A percentile compares a stretch with the other conserved stretches of the same genome.
Evolutionary conservation across 169 alveolate genomes (phyloP).

Genomic region (Eimeria praecox): DNA sequence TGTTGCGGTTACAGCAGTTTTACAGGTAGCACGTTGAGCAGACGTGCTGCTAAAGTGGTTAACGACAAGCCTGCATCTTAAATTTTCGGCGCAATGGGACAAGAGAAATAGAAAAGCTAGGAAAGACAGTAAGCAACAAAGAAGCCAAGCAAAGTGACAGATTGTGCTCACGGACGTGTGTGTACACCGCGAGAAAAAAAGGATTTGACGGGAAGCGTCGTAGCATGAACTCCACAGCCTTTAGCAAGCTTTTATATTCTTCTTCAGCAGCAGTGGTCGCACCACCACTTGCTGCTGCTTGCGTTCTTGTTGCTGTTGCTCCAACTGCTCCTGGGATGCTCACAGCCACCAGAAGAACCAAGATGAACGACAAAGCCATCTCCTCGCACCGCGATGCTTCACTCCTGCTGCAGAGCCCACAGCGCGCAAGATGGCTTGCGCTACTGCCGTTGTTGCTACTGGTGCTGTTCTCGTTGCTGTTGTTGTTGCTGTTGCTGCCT

Average conservation of each 20-base stretch:
- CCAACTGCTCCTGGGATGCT: background rate
- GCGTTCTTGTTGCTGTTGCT: background rate
- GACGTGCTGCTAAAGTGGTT: background rate
- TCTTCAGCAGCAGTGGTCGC: background rate
- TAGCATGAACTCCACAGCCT: slow-evolving; percentile 16
- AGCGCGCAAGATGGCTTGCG: background rate
- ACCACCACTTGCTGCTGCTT: background rate
- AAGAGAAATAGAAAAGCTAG: background rate
- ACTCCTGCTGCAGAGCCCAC: slow-evolving; percentile 42
- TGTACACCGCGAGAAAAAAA: slow-evolving; percentile 53
- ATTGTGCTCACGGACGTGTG: slow-evolving; percentile 17
- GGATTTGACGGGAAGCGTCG: slow-evolving; percentile 59
- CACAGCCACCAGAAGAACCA: slow-evolving; percentile 54
- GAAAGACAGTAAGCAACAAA: background rate
- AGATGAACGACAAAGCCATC: slow-evolving; percentile 33
- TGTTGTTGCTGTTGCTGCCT: background rate
- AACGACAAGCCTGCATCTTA: too few species aligned
- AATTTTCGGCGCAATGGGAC: background rate
- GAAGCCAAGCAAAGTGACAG: background rate
- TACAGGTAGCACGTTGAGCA: background rate
- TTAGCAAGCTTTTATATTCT: background rate
- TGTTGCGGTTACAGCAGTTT: background rate
- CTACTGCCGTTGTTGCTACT: slow-evolving; percentile 11
- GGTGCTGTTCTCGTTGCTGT: background rate
- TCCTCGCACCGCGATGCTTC: slow-evolving; percentile 66